phyloP scores from a whole-genome alignment of 2,329 filamentous ascomycete species.

The Epicoccum nigrum region DNA sequence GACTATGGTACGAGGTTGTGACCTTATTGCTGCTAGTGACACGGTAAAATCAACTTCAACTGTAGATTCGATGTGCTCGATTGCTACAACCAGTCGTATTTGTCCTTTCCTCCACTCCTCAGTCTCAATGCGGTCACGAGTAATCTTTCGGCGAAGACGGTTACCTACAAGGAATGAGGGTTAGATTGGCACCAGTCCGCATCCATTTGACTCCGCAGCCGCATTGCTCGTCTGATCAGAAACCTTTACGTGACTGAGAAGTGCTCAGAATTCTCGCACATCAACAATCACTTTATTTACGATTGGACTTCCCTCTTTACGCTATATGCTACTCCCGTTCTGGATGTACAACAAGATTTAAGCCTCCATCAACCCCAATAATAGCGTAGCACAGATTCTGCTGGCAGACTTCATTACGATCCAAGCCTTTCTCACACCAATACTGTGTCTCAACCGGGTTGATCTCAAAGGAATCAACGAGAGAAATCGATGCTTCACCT shows the following conservation, averaged over 20 bases:
- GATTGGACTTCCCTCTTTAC: constrained; percentile 38
- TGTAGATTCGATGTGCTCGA: constrained; percentile 21
- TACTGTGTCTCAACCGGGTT: constrained; percentile 43
- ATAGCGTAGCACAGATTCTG: constrained; percentile 52
- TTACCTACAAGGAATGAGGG: constrained; percentile 42
- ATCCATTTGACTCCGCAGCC: constrained; percentile 41
- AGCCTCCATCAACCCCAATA: constrained; percentile 52
- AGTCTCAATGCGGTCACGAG: constrained; percentile 2
- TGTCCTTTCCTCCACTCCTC: too few relatives aligned
- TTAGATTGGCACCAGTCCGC: constrained; percentile 30
- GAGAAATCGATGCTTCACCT: constrained; percentile 43
- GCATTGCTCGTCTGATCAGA: too few relatives aligned
- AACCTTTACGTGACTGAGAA: too few relatives aligned
- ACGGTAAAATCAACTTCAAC: constrained; percentile 25
- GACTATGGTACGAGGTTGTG: constrained; percentile 48
- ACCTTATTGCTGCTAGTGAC: constrained; percentile 42
- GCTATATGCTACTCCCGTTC: constrained; percentile 49
- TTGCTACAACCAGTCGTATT: not conserved
- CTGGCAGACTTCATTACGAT: constrained; percentile 56
- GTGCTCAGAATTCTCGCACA: too few relatives aligned
- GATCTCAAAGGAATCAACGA: constrained; percentile 43
- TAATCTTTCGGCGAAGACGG: constrained; percentile 40
- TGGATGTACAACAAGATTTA: constrained; percentile 52
- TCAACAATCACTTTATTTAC: too few relatives aligned
- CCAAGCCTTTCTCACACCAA: constrained; percentile 53